Base-by-base conservation (phyloP, 768 basidiomycete genomes). In the Chiua virens region DNA sequence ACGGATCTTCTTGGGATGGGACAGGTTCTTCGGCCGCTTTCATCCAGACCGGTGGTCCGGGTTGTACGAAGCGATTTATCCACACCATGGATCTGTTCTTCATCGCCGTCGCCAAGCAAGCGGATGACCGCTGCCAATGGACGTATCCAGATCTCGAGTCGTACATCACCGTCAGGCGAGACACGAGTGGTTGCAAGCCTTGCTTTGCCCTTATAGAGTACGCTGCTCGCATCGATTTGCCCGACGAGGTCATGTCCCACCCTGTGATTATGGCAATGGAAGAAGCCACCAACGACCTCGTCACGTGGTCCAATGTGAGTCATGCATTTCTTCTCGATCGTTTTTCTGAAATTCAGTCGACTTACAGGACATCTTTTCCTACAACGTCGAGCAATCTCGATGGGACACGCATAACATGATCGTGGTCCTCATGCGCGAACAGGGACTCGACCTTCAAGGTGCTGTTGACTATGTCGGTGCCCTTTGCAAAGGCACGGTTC, bases 331-430 rank as follows among this genome's bases (percentile, higher is more conserved):
- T 8, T 25, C 17, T n/a, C n/a, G 5, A 4, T 3, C 8, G 6
- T 3, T 23, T 39, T 25, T 13, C 25, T 5, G 35, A 18, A 9
- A 20, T 38, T 56, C 20, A 67, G 47, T 27, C 3, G 14, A 11
- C 45, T 8, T 15, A 5, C 3, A 87, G 86, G 87, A 88, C 55
- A 83, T 88, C 32, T 84, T 85, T 62, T 89, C 86, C 1, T 89
- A 85, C 67, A 87, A 88, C 53, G 79, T 81, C 39, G 87, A 89
- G 61, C 87, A 88, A 65, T 79, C 85, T 3, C 78, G 81, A 14
- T 79, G 77, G 10, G 83, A 86, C 54, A 82, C 80, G 17, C 82
- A 86, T 64, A 88, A 89, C 64, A 84, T 88, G 77, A 77, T 89
- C 48, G 71, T 75, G n/a, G 82, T 88, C 45, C 75, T 87, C 55